Evolutionary conservation across 306 rosid genomes (phyloP), one percentile per base, ranked within the genome.

Genomic region (Dryas drummondii): DNA sequence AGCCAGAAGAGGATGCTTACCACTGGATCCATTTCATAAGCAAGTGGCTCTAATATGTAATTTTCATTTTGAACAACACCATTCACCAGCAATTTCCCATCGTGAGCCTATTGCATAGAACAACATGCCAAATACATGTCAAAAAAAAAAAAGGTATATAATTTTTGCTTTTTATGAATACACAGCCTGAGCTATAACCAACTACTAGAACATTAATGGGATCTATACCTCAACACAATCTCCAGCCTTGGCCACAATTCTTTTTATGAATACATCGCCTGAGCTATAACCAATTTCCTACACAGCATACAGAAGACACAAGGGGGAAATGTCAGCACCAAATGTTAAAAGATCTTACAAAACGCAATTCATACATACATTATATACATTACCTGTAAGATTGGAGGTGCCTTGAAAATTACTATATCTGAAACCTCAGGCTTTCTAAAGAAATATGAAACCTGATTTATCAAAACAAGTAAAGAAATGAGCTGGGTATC

Each of bases 401-500:
- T 82, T 53, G 89, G 84, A 78, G 98, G 99, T 71, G 92, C 93
- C 86, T 85, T 92, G 72, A 94, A 94, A 61, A 92, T 90, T 45
- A 94, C 97, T 42, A 94, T 89, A 81, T 94, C 99, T 48, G 99
- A 92, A 83, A 92, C 93, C 71, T 87, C 88, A 15, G 99, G 99
- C 77, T 86, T 90, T 71, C 97, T 84, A 67, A 94, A 94, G 79
- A 87, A 51, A 71, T 87, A 94, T 3, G 99, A 92, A 76, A 94
- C 90, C 99, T 94, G 96, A 68, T 27, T 40, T 41, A 62, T 13
- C 72, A 81, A 49, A 27, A 80, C 68, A 66, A 66, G 6, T 58
- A 27, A 44, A 32, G n/a, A 65, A 56, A 13, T 32, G 22, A 53
- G 57, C 22, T 53, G 16, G 47, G 4, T 37, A 32, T 14, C 45